Evolutionary conservation across 2,329 filamentous ascomycete species (phyloP), one percentile per base, ranked within the genome.

Genomic region (Juglanconis oblonga): DNA sequence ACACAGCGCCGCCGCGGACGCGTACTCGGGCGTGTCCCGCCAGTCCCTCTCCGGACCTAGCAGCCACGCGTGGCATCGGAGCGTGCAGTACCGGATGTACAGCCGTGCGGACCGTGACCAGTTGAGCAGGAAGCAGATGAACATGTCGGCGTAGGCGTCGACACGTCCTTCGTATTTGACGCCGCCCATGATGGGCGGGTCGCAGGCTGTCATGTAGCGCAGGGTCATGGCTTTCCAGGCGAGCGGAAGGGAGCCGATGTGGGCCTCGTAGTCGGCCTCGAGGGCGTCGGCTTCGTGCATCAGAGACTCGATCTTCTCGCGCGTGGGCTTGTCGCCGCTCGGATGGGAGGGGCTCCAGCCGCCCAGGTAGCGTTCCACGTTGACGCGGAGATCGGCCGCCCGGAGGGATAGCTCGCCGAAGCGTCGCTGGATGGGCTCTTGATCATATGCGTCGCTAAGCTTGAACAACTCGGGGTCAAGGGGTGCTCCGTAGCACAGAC

Each of bases 141-240:
- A 62, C 58, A 62, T 58, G 55, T 63, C 62, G 48, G 55, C 58
- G 44, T 63, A 63, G 29, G 62, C 58, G 52, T 63, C 62, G 8
- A 63, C 55, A 5, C 62, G 10, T 1, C 58, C 58, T 2, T 55
- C 55, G n/a, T 61, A 58, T 6, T 51, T 29, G 14, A 61, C 56
- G 17, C 58, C 55, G 44, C 55, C 52, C 57, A 59, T 60, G 49
- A 62, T 57, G 44, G 53, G 44, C 32, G 49, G 57, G 49, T 59
- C 57, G 1, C 44, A 9, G 13, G 35, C n/a, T 17, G 52, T 56
- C 47, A 60, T 53, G 49, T 49, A 58, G 3, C 59, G 55, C 44
- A 58, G 44, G 47, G 58, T 58, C 55, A 63, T 61, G 52, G 55
- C 58, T 33, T 58, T 61, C 58, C 59, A 63, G 4, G 58, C 58